These are phyloP conservation scores for Globisporangium iwayamae DNA, from an alignment of 352 stramenopile species.

Conservation along the genomic window DNA sequence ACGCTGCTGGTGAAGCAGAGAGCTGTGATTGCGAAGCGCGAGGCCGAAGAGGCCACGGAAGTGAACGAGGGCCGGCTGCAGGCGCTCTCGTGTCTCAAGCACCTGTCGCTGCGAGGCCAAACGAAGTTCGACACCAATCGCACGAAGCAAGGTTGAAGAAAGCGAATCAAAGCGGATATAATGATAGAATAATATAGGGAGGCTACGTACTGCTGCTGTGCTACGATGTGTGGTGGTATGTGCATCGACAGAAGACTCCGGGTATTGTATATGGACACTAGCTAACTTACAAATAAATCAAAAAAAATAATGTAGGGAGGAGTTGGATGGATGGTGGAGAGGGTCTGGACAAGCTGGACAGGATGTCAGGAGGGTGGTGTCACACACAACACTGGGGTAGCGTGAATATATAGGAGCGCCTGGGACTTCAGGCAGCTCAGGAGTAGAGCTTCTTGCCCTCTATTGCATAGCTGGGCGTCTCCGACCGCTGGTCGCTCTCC, in stretches of 20 bases:
- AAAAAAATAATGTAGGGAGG: constrained; percentile 2
- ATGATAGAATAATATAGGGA: constrained; percentile 14
- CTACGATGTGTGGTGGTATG: not conserved
- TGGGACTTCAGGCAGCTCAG: constrained; percentile 21
- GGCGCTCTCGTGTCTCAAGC: constrained; percentile 68
- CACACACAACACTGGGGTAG: not conserved
- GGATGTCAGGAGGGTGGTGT: not conserved
- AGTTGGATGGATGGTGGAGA: too few species aligned
- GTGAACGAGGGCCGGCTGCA: constrained; percentile 47
- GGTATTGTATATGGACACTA: constrained; percentile 16
- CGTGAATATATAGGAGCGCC: constrained; percentile 8
- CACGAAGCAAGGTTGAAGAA: not conserved
- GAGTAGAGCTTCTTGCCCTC: constrained; percentile 78
- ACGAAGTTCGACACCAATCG: not conserved
- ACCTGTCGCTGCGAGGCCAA: constrained; percentile 55
- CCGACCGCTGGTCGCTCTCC: constrained; percentile 20
- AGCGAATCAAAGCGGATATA: constrained; percentile 15
- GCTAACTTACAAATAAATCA: constrained; percentile 19
- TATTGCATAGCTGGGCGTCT: constrained; percentile 54
- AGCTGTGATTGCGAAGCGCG: constrained; percentile 33
- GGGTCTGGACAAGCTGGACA: not conserved
- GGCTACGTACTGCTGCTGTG: constrained; percentile 1
- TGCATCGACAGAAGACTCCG: not conserved
- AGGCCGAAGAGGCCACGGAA: constrained; percentile 35
- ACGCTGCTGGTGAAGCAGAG: constrained; percentile 33